phyloP scores from a whole-genome alignment of 2,329 filamentous ascomycete genomes.

The Westerdykella sp. region DNA sequence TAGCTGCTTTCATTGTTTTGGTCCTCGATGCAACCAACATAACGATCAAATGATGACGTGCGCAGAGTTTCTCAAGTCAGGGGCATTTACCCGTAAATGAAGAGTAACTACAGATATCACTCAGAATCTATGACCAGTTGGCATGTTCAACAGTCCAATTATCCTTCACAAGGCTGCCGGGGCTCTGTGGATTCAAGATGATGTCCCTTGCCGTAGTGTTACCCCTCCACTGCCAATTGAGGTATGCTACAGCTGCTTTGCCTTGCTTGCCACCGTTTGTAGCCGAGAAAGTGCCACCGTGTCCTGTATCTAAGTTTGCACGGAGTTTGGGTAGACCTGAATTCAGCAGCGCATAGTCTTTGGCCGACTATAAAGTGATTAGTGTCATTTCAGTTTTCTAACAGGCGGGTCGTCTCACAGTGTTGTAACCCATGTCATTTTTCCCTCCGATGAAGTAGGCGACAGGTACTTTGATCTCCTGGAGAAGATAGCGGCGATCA shows the following conservation, averaged over 20 bases:
- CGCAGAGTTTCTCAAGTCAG: too few relatives aligned
- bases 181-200: slow-evolving; percentile 6
- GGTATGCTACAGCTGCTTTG: slow-evolving; percentile 15
- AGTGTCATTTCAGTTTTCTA: not conserved
- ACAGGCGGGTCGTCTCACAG: slow-evolving; percentile 7
- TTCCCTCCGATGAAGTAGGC: slow-evolving; percentile 14
- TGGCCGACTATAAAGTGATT: slow-evolving; percentile 6
- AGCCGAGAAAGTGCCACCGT: slow-evolving; percentile 15
- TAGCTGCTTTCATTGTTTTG: too few relatives aligned
- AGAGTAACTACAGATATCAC: not conserved
- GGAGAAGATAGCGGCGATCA: slow-evolving; percentile 13
- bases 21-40: too few relatives aligned
- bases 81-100: too few relatives aligned
- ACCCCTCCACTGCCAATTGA: slow-evolving; percentile 16
- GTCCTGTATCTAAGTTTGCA: slow-evolving; percentile 17
- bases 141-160: slow-evolving; percentile 14
- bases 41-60: too few relatives aligned
- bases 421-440: slow-evolving; percentile 14
- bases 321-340: slow-evolving; percentile 13
- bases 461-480: slow-evolving; percentile 17
- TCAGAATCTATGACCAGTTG: slow-evolving; percentile 7
- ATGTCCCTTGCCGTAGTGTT: slow-evolving; percentile 15
- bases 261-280: slow-evolving; percentile 18
- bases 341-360: slow-evolving; percentile 13
- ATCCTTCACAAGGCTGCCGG: slow-evolving; percentile 13